Conservation (phyloP, 257 asterid species). For the Solanum medicagineum region DNA sequence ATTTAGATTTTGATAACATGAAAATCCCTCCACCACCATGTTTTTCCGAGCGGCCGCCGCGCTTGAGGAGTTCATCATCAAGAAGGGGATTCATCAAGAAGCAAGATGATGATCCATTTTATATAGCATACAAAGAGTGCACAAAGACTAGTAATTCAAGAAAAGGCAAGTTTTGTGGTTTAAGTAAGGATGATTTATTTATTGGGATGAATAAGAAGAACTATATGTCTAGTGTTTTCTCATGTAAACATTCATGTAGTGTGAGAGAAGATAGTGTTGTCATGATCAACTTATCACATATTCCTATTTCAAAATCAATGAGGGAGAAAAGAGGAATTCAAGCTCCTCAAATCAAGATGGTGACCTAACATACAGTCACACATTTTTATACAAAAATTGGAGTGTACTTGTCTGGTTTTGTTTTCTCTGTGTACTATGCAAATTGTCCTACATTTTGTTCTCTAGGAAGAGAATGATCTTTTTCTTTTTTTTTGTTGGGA, state of each 20-base stretch:
- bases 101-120: constrained; percentile 53
- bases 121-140: constrained; percentile 58
- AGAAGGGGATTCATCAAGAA: constrained; percentile 27
- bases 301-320: constrained; percentile 30
- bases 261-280: constrained; percentile 33
- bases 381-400: neutral
- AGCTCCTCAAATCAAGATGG: neutral
- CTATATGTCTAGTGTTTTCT: constrained; percentile 17
- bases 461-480: neutral
- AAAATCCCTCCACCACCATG: constrained; percentile 45
- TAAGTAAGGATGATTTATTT: constrained; percentile 1
- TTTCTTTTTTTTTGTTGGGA: neutral
- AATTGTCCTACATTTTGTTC: neutral
- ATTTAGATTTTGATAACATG: constrained; percentile 6
- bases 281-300: constrained; percentile 1
- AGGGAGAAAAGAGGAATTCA: constrained; percentile 1
- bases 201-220: constrained; percentile 28
- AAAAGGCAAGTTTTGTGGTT: constrained; percentile 14
- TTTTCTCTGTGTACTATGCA: neutral
- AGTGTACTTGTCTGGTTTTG: neutral
- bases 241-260: constrained; percentile 34
- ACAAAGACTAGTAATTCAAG: constrained; percentile 29
- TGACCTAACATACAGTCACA: too few species aligned
- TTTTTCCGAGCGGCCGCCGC: constrained; percentile 13
- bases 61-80: constrained; percentile 13